Evolutionary conservation across 2,329 filamentous ascomycete species (phyloP).

Genomic region (Botrytis squamosa): DNA sequence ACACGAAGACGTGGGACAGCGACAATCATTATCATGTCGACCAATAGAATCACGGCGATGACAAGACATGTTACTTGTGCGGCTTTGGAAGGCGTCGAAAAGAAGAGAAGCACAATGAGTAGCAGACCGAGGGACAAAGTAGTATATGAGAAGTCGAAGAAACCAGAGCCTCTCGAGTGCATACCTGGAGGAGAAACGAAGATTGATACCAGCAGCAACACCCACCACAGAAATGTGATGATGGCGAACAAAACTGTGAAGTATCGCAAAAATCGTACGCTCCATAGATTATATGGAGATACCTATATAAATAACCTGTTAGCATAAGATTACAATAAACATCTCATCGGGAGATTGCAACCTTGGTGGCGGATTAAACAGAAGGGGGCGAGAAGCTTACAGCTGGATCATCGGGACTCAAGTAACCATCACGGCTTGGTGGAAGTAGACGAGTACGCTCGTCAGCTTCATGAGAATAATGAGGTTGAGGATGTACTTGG

Average conservation of each 20-base stretch:
- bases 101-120: conserved; percentile 78
- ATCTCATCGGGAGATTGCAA: neutral
- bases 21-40: conserved; percentile 78
- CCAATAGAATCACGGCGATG: conserved; percentile 63
- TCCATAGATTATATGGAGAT: conserved; percentile 93
- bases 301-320: conserved; percentile 43
- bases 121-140: conserved; percentile 76
- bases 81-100: conserved; percentile 76
- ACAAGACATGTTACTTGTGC: conserved; percentile 72
- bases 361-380: neutral
- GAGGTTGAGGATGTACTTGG: conserved; percentile 28
- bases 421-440: conserved; percentile 47
- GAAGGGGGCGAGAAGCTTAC: conserved; percentile 48
- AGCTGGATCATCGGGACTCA: conserved; percentile 78
- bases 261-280: conserved; percentile 75
- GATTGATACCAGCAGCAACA: conserved; percentile 78
- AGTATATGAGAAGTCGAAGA: conserved; percentile 83
- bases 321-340: neutral
- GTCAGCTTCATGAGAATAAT: conserved; percentile 47
- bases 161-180: conserved; percentile 84
- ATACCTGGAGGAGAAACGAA: conserved; percentile 90
- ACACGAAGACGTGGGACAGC: conserved; percentile 70
- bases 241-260: conserved; percentile 73
- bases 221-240: conserved; percentile 88
- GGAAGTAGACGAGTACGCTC: conserved; percentile 51